Base-by-base conservation (phyloP, 805 yeast genomes). In the Brettanomyces bruxellensis region DNA sequence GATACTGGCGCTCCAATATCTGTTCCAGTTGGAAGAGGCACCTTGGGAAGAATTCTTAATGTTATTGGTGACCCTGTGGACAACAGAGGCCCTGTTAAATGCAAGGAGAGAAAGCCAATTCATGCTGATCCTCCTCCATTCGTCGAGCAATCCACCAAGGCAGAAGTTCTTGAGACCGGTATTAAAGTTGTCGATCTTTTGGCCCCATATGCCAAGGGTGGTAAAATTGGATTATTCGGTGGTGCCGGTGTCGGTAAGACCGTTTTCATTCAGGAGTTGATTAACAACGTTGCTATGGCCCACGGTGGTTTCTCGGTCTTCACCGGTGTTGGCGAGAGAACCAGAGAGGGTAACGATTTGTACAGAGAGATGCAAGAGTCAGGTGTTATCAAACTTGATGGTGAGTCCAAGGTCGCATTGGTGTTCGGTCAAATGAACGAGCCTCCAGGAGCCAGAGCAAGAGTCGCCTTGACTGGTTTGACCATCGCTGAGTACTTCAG, bases 191-290 rank as follows among this genome's bases (percentile, higher is more conserved):
- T 91, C 77, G 99, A 91, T 72, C 80, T 91, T 69, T 82, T 91
- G 61, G 99, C 99, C 62, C 99, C 99, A 63, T 91, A 91, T 80
- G 98, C 99, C 70, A 89, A 97, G 87, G 99, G 99, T 87, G 99
- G 99, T 87, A 91, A 91, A 84, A 91, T 91, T 88, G 99, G 99
- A 84, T 83, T 91, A 69, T 91, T 91, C 86, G 99, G 99, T 81
- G 99, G 99, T 91, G 99, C 99, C 74, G 99, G 99, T 91, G 99
- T 91, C 86, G 99, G 99, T 78, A 91, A 91, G 78, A 91, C 99
- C 74, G 99, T 91, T 56, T 91, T 91, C 78, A 91, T 91, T 77
- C 99, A 91, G 81, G 99, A 91, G 79, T 83, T 91, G 79, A 91
- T 91, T 75, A 91, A 93, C 90, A 91, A 91, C 83, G 93, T 91